Percentiles rank a stretch among this genome's conserved stretches.
Conservation (phyloP, 2,329 filamentous ascomycete species). For the Periconia sp. region DNA sequence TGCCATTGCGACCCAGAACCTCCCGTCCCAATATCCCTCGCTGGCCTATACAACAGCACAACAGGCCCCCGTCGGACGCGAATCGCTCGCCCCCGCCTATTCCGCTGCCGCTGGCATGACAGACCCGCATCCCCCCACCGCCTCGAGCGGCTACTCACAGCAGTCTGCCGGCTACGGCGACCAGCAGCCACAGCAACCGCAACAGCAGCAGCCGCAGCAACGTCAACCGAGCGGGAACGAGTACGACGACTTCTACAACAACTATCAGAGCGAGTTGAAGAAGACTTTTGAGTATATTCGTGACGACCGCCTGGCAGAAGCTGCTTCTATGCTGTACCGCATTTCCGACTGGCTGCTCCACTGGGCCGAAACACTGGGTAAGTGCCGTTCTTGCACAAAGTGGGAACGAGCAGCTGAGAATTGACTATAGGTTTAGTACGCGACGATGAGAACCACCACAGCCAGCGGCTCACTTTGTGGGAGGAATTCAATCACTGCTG, state of each 20-base stretch:
- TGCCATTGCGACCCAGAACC: constrained; percentile 59
- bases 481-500: constrained; percentile 92
- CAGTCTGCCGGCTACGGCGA: constrained; percentile 33
- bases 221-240: constrained; percentile 42
- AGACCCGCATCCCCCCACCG: constrained; percentile 48
- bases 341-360: constrained; percentile 68
- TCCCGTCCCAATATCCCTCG: constrained; percentile 66
- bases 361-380: constrained; percentile 68
- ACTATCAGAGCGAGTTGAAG: constrained; percentile 59
- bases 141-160: constrained; percentile 42
- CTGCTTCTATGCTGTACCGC: constrained; percentile 59
- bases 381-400: constrained; percentile 36
- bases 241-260: constrained; percentile 69
- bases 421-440: constrained; percentile 71
- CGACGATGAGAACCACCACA: constrained; percentile 76
- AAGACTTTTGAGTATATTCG: constrained; percentile 72
- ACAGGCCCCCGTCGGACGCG: constrained; percentile 58
- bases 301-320: constrained; percentile 62
- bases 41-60: constrained; percentile 63
- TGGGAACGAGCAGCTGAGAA: constrained; percentile 41
- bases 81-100: constrained; percentile 55
- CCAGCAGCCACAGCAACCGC: constrained; percentile 19
- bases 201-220: not conserved
- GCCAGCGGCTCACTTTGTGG: constrained; percentile 83
- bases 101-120: constrained; percentile 51